Evolutionary conservation across 2,329 filamentous ascomycete species (phyloP), one percentile per base, ranked within the genome.

Genomic region (Apiospora phragmitis): DNA sequence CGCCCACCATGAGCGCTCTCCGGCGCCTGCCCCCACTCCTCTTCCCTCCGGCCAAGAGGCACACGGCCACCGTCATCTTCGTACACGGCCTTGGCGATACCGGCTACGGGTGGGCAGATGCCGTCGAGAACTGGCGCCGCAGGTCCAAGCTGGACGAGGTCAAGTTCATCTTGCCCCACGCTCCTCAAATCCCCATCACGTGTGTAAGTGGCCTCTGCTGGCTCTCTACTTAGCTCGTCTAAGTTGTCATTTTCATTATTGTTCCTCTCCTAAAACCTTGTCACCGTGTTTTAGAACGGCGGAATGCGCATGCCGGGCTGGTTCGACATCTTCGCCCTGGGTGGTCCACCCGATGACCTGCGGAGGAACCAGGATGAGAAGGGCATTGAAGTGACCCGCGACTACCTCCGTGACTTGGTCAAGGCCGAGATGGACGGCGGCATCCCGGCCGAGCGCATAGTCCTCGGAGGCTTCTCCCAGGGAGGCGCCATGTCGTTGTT

Each of bases 1-100:
- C 55, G 32, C 38, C 65, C 38, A 66, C 67, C 55, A 74, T 72
- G 66, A 78, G 68, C 74, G 70, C 76, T 59, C 72, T 76, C 68
- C 71, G 73, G 72, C 73, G 75, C 71, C 71, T 75, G 47, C 75
- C 72, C 65, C 78, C 79, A 62, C 71, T 80, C n/a, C 65, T 79
- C 21, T 78, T 79, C 72, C 72, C 76, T 38, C 76, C 79, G 11
- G 72, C 73, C 45, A 74, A 75, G 35, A 77, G 90, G 79, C 96
- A 98, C 83, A 98, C 96, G 47, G 94, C 94, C 32, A 98, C 95
- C 3, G 92, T 98, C 77, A 98, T 99, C 77, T 94, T 98, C 82
- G 88, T 93, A 68, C 96, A 99, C 81, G 96, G 96, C 18, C 86
- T 99, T 49, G 96, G 96, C 73, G 96, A 98, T 80, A 92, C 87